phyloP scores from a whole-genome alignment of 2,329 filamentous ascomycete species.

The Emericellopsis cladophorae region DNA sequence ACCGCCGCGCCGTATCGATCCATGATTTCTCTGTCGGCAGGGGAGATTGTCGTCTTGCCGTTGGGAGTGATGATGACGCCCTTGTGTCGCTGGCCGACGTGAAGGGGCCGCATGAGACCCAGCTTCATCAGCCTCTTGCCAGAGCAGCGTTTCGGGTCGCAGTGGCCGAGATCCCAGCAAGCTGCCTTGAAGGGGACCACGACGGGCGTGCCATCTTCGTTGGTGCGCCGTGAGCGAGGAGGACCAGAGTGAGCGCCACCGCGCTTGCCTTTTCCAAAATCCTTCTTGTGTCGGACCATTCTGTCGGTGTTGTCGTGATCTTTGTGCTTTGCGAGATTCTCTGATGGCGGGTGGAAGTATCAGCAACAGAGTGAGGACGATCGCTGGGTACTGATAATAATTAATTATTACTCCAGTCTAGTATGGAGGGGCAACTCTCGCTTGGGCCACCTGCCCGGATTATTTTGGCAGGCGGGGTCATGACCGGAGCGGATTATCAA shows the following conservation, averaged over 20 bases:
- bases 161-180: conserved; percentile 96
- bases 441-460: too few species aligned
- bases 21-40: conserved; percentile 68
- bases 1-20: conserved; percentile 88
- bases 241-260: conserved; percentile 43
- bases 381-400: too few species aligned
- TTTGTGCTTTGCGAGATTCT: too few species aligned
- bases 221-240: conserved; percentile 38
- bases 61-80: conserved; percentile 94
- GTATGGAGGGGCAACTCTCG: too few species aligned
- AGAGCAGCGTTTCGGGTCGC: conserved; percentile 91
- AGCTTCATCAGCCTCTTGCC: conserved; percentile 89
- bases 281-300: conserved; percentile 97
- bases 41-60: conserved; percentile 72
- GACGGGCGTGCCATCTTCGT: conserved; percentile 18
- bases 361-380: too few species aligned
- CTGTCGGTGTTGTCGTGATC: background rate
- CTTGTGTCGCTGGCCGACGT: conserved; percentile 80
- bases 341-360: too few species aligned
- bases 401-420: too few species aligned
- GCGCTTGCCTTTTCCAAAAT: conserved; percentile 63
- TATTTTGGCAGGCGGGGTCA: too few species aligned
- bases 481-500: too few species aligned
- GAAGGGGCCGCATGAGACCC: conserved; percentile 84
- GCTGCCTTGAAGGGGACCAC: conserved; percentile 70